Conservation (phyloP, 2,329 filamentous ascomycete genomes). For the Xylariaceae sp. region DNA sequence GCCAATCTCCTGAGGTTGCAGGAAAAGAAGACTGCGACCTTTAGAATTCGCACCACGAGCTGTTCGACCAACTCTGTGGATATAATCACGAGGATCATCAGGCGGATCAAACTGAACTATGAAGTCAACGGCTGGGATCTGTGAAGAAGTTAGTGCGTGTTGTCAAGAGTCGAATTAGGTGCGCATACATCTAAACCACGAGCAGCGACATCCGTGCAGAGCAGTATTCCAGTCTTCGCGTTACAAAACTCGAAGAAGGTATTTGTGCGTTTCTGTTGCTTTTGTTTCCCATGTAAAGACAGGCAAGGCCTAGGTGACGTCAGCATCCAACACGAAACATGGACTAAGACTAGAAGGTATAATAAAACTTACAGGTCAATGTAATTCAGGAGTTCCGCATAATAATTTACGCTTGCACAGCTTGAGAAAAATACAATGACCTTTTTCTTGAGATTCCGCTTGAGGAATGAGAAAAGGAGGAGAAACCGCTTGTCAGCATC, state of each 20-base stretch:
- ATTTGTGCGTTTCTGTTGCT: slow-evolving; percentile 98
- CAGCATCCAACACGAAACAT: slow-evolving; percentile 1
- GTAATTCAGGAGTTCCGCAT: slow-evolving; percentile 93
- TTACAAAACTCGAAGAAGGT: slow-evolving; percentile 97
- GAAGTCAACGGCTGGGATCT: slow-evolving; percentile 94
- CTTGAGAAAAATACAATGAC: slow-evolving; percentile 95
- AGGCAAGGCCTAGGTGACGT: slow-evolving; percentile 42
- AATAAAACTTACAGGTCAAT: slow-evolving; percentile 81
- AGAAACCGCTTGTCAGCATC: slow-evolving; percentile 93
- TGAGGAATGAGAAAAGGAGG: slow-evolving; percentile 87
- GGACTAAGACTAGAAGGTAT: slow-evolving; percentile 65
- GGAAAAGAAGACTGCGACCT: slow-evolving; percentile 88
- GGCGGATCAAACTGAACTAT: slow-evolving; percentile 95
- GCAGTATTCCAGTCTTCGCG: slow-evolving; percentile 77
- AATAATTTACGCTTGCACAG: slow-evolving; percentile 94
- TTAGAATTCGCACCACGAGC: slow-evolving; percentile 82
- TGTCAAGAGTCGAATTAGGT: neutral
- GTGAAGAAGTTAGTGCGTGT: slow-evolving; percentile 4
- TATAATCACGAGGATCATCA: slow-evolving; percentile 88
- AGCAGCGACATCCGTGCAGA: slow-evolving; percentile 96
- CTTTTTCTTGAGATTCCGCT: slow-evolving; percentile 92
- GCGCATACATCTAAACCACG: slow-evolving; percentile 79
- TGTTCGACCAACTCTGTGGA: slow-evolving; percentile 94
- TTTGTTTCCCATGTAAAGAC: slow-evolving; percentile 87
- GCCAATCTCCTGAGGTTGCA: slow-evolving; percentile 88